phyloP scores from a whole-genome alignment of 331 rosid species.

The Quercus phellos region DNA sequence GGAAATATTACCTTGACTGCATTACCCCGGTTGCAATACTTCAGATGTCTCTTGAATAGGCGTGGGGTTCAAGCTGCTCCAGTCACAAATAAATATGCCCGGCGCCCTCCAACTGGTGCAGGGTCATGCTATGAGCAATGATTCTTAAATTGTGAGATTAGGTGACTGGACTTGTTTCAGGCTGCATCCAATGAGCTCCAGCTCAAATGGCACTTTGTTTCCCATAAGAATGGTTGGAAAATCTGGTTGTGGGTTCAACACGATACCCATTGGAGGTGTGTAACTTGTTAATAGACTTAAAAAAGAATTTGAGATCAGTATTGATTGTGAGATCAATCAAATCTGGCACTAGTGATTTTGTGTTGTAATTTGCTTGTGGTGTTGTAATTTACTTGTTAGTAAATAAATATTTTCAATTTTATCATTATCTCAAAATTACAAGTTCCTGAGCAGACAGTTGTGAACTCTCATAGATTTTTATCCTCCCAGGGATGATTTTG shows the following conservation, averaged over 20 bases:
- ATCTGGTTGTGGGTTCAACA: too few relatives aligned
- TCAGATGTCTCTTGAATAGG: constrained; percentile 75
- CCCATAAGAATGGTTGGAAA: too few relatives aligned
- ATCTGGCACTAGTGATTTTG: constrained; percentile 4
- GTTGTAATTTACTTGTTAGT: constrained; percentile 24
- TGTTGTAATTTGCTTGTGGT: constrained; percentile 27
- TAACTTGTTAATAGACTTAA: too few relatives aligned
- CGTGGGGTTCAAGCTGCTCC: constrained; percentile 92
- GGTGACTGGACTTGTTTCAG: neutral
- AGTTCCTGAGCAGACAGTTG: too few relatives aligned
- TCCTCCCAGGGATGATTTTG: too few relatives aligned
- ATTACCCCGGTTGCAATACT: constrained; percentile 63
- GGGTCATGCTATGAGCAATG: constrained; percentile 81
- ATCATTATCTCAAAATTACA: neutral
- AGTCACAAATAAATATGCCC: constrained; percentile 54
- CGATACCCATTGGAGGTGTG: too few relatives aligned
- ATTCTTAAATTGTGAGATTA: neutral
- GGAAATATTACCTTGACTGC: constrained; percentile 35
- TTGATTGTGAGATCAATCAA: neutral
- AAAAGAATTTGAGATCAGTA: neutral
- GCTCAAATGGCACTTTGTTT: too few relatives aligned
- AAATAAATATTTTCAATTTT: neutral
- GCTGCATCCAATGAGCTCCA: neutral
- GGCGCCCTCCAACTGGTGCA: constrained; percentile 63
- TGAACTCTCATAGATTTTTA: too few relatives aligned